Base-by-base conservation (phyloP, 495 filamentous ascomycete genomes). In the Geopyxis carbonaria region DNA sequence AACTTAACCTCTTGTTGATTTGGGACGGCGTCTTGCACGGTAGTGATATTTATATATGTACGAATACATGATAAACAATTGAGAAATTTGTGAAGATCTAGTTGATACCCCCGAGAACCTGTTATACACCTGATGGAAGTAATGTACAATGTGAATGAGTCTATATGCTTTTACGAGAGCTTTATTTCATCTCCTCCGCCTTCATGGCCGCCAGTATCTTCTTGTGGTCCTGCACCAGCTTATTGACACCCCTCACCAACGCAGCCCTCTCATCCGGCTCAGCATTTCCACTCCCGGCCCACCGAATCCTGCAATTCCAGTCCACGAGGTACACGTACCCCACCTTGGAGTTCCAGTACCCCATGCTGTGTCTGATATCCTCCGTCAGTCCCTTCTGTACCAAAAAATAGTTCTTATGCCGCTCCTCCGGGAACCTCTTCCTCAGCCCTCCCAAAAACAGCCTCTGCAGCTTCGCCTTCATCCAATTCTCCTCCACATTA, bases 291-390 rank as follows among this genome's bases (percentile, higher is more conserved):
- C 83, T 86, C 2, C 80, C 89, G 0, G 87, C 89, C 89, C 89
- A 99, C 23, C 89, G 70, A 43, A 99, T 94, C 61, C 69, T 76
- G 60, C 82, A 91, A 32, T 83, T 61, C 48, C 72, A 64, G 61
- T 99, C 89, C 42, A 99, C 59, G 40, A 99, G 64, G 61, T 93
- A 99, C 19, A 84, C 80, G 64, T 94, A 94, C 9, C 91, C 91
- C 8, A 93, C 86, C 61, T 80, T 84, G 28, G 67, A 69, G 59
- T 95, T 99, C 57, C 82, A 56, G 53, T 89, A 61, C 2, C 83
- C 86, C 45, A 95, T 75, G 23, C 68, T 63, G 56, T 85, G 76
- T 39, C 76, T 71, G 20, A 93, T 71, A 15, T 75, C 64, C 23
- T 82, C 74, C 0, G 65, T 69, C 25, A 99, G 51, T 0, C 86